Evolutionary conservation across 352 stramenopile genomes (phyloP).

Genomic region (Phytophthora syringae): DNA sequence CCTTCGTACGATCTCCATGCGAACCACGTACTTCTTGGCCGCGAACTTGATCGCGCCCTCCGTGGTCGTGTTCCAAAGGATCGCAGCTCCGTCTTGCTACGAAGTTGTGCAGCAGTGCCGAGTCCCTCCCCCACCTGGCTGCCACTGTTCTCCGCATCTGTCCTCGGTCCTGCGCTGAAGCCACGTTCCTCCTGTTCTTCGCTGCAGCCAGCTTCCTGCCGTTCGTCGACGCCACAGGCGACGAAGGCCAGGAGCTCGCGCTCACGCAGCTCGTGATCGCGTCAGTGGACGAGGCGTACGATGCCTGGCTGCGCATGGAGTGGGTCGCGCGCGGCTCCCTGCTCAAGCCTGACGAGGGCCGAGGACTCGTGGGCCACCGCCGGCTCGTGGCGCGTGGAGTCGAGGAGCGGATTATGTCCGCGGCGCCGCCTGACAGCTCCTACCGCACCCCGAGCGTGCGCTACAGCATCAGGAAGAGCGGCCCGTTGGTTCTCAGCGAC

Average conservation of each 20-base stretch:
- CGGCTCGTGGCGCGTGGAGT: conserved; percentile 50
- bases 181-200: too few species aligned
- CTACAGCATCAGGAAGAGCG: conserved; percentile 59
- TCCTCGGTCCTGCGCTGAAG: too few species aligned
- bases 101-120: too few species aligned
- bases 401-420: conserved; percentile 62
- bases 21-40: too few species aligned
- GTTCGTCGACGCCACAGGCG: too few species aligned
- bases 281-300: conserved; percentile 41
- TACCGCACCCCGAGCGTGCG: conserved; percentile 51
- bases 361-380: conserved; percentile 51
- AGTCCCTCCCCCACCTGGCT: too few species aligned
- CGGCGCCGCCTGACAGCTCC: conserved; percentile 42
- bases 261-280: conserved; percentile 49
- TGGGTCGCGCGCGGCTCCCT: conserved; percentile 46
- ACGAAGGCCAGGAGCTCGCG: conserved; percentile 58
- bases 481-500: conserved; percentile 49
- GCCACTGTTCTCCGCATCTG: too few species aligned
- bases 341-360: conserved; percentile 39
- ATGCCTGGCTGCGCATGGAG: conserved; percentile 58
- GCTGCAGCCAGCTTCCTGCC: too few species aligned
- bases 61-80: too few species aligned
- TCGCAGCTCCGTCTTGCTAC: too few species aligned
- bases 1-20: too few species aligned
- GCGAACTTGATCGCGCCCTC: too few species aligned